Evolutionary conservation across 306 rosid species (phyloP), one percentile per base, ranked within the genome.

Genomic region (Prunus campanulata): DNA sequence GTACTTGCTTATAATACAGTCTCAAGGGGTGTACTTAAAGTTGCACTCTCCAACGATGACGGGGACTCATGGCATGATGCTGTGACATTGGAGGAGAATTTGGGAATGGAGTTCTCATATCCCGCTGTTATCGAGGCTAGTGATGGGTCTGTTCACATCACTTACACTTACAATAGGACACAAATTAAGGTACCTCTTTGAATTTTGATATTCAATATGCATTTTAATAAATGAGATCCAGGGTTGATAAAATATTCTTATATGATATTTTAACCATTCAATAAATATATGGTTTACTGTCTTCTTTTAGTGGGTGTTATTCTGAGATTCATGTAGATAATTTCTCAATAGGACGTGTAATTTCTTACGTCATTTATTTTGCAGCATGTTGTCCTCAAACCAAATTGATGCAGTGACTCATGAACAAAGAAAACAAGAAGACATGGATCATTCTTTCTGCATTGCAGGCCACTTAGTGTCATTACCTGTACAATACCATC

Each of bases 111-210:
- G 72, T 93, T 93, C 85, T 93, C 98, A 29, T 91, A 93, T 78
- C 98, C 98, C 61, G 98, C 98, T 75, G 94, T 90, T 82, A 93
- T 93, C 64, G 90, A 90, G 80, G 91, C 87, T 50, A 88, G 90
- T 68, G 98, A 91, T 72, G 98, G 79, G 13, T 85, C 60, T 70
- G 71, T 93, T 54, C 97, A 93, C 76, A 81, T 93, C 77, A 88
- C 96, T 19, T 93, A 93, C 84, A 90, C 98, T 72, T 93, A 91
- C 75, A 70, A 90, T 46, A 90, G 97, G 70, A 88, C 91, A 68
- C 96, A 93, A 72, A 86, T 93, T 62, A 93, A 93, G 98, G 98
- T 93, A 87, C 50, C 18, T 57, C 5, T 68, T 78, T 55, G 47
- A 72, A 35, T 39, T 63, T 59, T 79, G 48, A 27, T 80, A 18